Evolutionary conservation across 73 alveolate genomes (phyloP).

Genomic region (Tetrahymena borealis): DNA sequence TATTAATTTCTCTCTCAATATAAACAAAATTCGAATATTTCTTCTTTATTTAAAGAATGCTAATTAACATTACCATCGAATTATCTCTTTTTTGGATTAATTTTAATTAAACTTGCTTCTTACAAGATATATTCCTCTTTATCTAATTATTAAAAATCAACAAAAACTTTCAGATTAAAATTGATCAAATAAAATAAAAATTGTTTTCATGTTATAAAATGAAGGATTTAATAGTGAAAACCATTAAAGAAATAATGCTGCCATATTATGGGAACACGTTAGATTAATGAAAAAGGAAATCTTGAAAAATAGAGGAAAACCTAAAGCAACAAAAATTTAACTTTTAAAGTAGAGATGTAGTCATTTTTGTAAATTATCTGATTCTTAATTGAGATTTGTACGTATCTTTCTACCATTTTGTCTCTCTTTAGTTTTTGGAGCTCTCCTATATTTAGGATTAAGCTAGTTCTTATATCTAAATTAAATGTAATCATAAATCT

Average conservation of each 20-base stretch:
- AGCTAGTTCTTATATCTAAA: not conserved
- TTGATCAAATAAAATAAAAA: too few species aligned
- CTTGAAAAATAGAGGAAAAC: not conserved
- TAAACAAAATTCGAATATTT: too few species aligned
- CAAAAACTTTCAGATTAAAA: not conserved
- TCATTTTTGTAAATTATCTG: not conserved
- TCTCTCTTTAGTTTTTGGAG: not conserved
- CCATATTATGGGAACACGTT: not conserved
- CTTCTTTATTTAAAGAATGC: too few species aligned
- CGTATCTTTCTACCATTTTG: not conserved
- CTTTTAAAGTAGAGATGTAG: not conserved
- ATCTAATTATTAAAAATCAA: too few species aligned
- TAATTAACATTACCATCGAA: too few species aligned
- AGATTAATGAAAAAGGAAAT: not conserved
- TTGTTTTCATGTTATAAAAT: not conserved
- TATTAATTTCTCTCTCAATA: too few species aligned
- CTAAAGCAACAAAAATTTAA: not conserved
- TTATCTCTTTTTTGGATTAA: too few species aligned
- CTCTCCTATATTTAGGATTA: not conserved
- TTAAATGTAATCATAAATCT: not conserved
- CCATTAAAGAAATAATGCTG: not conserved
- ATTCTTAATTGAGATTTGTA: not conserved
- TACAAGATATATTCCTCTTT: too few species aligned
- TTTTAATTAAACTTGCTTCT: too few species aligned
- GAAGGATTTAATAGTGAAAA: not conserved